Evolutionary conservation across 2,329 filamentous ascomycete genomes (phyloP), one percentile per base, ranked within the genome.

Genomic region (Chaetomium globosum): DNA sequence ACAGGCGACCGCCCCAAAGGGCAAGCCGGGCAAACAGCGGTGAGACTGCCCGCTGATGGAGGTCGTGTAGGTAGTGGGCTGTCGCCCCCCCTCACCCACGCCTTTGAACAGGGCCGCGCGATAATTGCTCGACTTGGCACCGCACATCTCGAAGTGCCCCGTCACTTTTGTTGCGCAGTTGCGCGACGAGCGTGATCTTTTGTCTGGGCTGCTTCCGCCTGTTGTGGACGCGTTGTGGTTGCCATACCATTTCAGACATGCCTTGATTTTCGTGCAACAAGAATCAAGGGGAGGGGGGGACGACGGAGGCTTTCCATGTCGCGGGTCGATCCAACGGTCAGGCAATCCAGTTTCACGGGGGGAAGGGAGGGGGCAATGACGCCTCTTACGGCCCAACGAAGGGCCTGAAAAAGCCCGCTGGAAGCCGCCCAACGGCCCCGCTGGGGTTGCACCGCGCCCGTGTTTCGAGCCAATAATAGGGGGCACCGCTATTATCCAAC

Each of bases 371-470:
- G 3, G 6, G 39, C 39, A 43, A 61, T 48, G 59, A 33, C 61
- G 39, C 62, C 53, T 64, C 60, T 67, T 46, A 59, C 57, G 63
- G 57, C 57, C 67, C 65, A 68, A 68, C 52, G 61, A 51, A 64
- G 46, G 63, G 63, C 60, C 59, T 58, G 51, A 49, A 53, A 49
- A 56, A 58, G 43, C 60, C 63, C 55, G 63, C 23, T 64, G 58
- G 61, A 63, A 67, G 52, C 64, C 59, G 66, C 59, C 46, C 51
- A 56, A 61, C 60, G 64, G 64, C 28, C 33, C 60, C 48, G 63
- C 61, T 59, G 57, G 57, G 57, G 65, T 67, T 59, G 61, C 59
- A 66, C 61, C 59, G 48, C 46, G 39, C 46, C 51, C 46, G 28
- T 31, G 59, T 59, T 59, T 65, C 63, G 31, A 60, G 60, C 67